Conservation (phyloP, 2,329 filamentous ascomycete genomes). For the Penicillium olsonii region DNA sequence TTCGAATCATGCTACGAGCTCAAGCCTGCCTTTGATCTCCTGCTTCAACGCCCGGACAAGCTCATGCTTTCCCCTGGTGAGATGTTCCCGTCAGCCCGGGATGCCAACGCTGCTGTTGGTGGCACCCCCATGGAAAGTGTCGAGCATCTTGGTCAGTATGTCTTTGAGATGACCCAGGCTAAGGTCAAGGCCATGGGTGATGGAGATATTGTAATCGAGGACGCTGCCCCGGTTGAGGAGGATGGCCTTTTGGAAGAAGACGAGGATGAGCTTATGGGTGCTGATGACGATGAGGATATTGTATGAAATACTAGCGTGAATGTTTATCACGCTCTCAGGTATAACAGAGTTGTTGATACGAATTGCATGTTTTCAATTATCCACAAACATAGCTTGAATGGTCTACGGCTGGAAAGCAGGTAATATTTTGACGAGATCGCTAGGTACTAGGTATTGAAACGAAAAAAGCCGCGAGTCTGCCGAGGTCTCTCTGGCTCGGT, state of each 20-base stretch:
- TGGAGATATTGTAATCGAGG: conserved; percentile 40
- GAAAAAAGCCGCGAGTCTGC: no score
- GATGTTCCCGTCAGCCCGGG: conserved; percentile 72
- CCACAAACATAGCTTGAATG: no score
- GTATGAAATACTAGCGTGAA: conserved; percentile 28
- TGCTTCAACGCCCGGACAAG: conserved; percentile 77
- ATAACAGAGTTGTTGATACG: not conserved
- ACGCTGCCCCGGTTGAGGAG: conserved; percentile 32
- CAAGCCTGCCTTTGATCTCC: conserved; percentile 76
- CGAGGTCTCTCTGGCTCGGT: no score
- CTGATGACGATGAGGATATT: conserved; percentile 36
- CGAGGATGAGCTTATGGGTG: conserved; percentile 38
- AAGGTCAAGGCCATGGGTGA: conserved; percentile 62
- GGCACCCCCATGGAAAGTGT: conserved; percentile 81
- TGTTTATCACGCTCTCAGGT: not conserved
- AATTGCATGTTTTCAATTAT: not conserved
- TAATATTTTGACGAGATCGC: no score
- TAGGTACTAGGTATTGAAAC: no score
- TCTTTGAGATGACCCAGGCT: conserved; percentile 89
- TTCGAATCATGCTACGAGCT: conserved; percentile 90
- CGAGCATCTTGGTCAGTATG: conserved; percentile 93
- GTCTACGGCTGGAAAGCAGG: no score
- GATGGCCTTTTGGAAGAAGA: conserved; percentile 36
- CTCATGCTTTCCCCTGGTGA: conserved; percentile 81
- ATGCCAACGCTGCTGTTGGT: conserved; percentile 49